Base-by-base conservation (phyloP, 768 basidiomycete species). In the Leccinellum albellum region DNA sequence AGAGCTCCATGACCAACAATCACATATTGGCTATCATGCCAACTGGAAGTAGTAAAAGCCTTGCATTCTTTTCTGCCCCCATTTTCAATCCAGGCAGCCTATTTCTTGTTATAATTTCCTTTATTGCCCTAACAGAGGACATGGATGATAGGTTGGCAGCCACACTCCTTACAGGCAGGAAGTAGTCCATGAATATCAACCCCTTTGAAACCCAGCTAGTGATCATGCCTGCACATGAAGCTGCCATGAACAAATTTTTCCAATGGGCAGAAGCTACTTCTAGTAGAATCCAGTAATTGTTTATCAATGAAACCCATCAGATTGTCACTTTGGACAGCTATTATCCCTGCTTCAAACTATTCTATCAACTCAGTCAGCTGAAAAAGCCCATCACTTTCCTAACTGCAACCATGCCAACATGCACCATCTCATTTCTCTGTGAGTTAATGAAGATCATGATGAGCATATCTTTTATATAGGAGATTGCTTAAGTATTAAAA, bases 331-430 rank as follows among this genome's bases (percentile, higher is more conserved):
- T 52, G 0, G 61, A 47, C 1, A 33, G 50, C 1, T 63, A 63
- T 21, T 12, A 48, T 0, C 4, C 29, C 0, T 64, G 63, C 24
- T 63, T 64, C 53, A 64, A 57, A 10, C n/a, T 64, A 0, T 60
- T 64, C 7, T 55, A 64, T 6, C n/a, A 3, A 0, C 52, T 64
- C 0, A 64, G 58, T 1, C 14, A 10, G 2, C 6, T 64, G 0
- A 33, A 28, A 7, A 64, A 63, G 23, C 62, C 58, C 3, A 54
- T 57, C 4, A 64, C 61, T 0, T 55, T 63, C 7, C 53, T 64
- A 0, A 56, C 62, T 0, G 53, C 61, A 0, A 64, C 58, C 0
- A 63, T 64, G 6, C 21, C 61, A 4, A 3, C 40, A 6, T 4
- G 28, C 3, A 63, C 58, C 21, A 24, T 62, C 15, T 15, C 37